Evolutionary conservation across 2,329 filamentous ascomycete species (phyloP).

Genomic region (Cryphonectria naterciae): DNA sequence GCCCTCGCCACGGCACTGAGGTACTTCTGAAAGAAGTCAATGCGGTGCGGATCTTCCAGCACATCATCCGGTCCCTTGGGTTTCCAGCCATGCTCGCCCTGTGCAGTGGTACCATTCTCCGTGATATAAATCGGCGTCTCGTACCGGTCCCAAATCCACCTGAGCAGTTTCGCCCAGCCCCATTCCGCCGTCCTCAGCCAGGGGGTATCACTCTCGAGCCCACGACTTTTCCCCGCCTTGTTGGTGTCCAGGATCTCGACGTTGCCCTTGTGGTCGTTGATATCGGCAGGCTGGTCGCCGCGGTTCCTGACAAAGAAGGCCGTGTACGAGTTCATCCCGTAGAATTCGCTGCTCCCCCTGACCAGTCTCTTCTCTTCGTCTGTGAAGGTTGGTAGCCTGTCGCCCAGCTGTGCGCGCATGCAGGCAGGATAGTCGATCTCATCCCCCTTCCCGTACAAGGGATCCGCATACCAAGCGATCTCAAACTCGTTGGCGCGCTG

Average conservation of each 20-base stretch:
- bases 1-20: conserved; percentile 44
- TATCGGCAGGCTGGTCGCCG: conserved; percentile 39
- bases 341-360: conserved; percentile 43
- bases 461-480: conserved; percentile 48
- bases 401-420: conserved; percentile 45
- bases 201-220: conserved; percentile 43
- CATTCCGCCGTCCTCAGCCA: conserved; percentile 46
- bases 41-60: conserved; percentile 43
- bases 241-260: conserved; percentile 43
- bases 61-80: conserved; percentile 38
- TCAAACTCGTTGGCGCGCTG: conserved; percentile 47
- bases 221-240: conserved; percentile 39
- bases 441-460: conserved; percentile 43
- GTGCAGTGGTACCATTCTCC: conserved; percentile 47
- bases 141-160: conserved; percentile 47
- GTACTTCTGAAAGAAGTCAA: conserved; percentile 45
- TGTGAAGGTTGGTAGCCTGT: conserved; percentile 43
- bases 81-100: conserved; percentile 42
- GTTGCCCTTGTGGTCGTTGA: conserved; percentile 47
- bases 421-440: conserved; percentile 45
- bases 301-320: conserved; percentile 44
- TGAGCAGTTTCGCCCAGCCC: conserved; percentile 43
- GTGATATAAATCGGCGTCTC: conserved; percentile 47
- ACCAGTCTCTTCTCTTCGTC: conserved; percentile 45
- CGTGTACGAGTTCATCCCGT: conserved; percentile 50